Conservation (phyloP, 129 eudicot genomes). For the Apium graveolens region DNA sequence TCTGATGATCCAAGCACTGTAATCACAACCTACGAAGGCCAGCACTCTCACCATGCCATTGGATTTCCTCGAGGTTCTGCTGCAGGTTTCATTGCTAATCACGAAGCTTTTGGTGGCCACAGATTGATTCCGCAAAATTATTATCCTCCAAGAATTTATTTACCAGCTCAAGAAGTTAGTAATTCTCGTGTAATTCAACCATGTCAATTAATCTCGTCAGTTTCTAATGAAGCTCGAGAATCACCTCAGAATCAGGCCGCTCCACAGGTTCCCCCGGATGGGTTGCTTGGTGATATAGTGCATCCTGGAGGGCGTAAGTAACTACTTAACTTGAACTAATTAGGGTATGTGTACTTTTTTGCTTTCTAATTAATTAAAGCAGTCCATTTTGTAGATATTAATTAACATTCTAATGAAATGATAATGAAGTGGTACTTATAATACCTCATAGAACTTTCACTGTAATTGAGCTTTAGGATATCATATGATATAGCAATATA, state of each 20-base stretch:
- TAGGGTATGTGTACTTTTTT: neutral
- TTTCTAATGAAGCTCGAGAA: neutral
- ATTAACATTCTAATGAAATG: neutral
- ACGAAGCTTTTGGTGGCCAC: slow-evolving; percentile 39
- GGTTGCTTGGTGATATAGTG: slow-evolving; percentile 81
- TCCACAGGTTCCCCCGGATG: slow-evolving; percentile 32
- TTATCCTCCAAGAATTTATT: neutral
- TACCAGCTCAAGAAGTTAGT: neutral
- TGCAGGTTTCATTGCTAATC: slow-evolving; percentile 25
- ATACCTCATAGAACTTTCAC: too few species aligned
- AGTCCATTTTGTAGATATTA: neutral
- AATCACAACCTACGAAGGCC: slow-evolving; percentile 94
- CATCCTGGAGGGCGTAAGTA: slow-evolving; percentile 44
- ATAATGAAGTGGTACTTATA: neutral
- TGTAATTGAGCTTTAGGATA: too few species aligned
- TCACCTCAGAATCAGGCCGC: slow-evolving; percentile 7
- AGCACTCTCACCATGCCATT: slow-evolving; percentile 72
- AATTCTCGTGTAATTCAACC: slow-evolving; percentile 16
- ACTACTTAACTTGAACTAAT: slow-evolving; percentile 23
- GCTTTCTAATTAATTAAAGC: neutral
- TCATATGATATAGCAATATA: too few species aligned
- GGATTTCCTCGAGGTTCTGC: slow-evolving; percentile 59
- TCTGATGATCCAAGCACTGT: slow-evolving; percentile 70
- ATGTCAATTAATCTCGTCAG: neutral
- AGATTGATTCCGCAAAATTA: neutral